Percentiles rank a stretch among this genome's conserved stretches.
These are phyloP conservation scores for Claviceps paspali DNA, from an alignment of 2,329 filamentous ascomycete genomes.

Conservation along the genomic window DNA sequence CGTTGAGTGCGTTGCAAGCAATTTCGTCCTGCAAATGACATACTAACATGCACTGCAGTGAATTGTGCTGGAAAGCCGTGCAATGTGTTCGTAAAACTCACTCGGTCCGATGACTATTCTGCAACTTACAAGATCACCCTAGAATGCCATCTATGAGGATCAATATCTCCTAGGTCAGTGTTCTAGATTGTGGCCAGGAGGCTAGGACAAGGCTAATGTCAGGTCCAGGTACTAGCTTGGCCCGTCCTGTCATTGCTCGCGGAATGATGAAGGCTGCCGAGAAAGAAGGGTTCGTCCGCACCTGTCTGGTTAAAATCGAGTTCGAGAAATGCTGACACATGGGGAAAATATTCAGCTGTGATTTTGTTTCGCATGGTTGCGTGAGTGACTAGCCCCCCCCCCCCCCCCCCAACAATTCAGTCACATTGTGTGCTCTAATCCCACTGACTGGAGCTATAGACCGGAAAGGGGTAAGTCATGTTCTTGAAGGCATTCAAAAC, in stretches of 20 bases:
- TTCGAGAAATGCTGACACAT: not conserved
- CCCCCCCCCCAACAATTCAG: no score
- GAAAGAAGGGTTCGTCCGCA: conserved; percentile 6
- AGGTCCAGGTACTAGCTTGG: conserved; percentile 36
- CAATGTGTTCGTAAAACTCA: conserved; percentile 21
- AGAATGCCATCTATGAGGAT: conserved; percentile 47
- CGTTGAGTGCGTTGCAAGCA: conserved; percentile 34
- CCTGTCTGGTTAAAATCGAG: not conserved
- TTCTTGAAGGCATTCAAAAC: not conserved
- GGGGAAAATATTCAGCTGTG: not conserved
- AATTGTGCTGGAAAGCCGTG: conserved; percentile 62
- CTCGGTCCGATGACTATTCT: not conserved
- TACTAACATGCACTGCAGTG: not conserved
- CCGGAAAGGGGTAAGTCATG: conserved; percentile 2
- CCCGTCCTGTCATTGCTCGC: conserved; percentile 51
- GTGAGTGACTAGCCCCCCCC: no score
- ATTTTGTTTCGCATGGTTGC: conserved; percentile 1
- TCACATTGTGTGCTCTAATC: no score
- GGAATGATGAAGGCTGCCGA: conserved; percentile 23
- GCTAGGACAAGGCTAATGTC: not conserved
- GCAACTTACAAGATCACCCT: not conserved
- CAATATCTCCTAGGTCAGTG: conserved; percentile 14
- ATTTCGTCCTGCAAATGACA: not conserved
- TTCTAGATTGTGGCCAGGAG: not conserved
- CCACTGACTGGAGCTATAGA: not conserved